phyloP scores from a whole-genome alignment of 2,329 filamentous ascomycete species.

The Fusarium sp. region DNA sequence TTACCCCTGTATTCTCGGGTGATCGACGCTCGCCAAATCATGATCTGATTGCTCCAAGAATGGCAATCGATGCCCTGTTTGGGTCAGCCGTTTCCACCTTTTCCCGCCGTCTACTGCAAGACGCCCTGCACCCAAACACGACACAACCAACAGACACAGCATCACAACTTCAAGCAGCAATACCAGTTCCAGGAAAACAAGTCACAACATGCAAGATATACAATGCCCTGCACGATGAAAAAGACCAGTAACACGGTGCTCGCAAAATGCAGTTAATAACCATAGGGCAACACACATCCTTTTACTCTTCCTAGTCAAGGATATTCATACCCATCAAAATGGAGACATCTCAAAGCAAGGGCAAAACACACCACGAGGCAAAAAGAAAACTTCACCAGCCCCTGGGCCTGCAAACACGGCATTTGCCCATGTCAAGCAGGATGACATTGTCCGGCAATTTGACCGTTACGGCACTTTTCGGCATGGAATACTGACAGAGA shows the following conservation, averaged over 20 bases:
- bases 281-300: neutral
- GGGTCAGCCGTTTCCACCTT: neutral
- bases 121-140: neutral
- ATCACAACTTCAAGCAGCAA: neutral
- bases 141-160: neutral
- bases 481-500: neutral
- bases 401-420: neutral
- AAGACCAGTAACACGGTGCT: neutral
- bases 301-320: neutral
- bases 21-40: slow-evolving; percentile 9
- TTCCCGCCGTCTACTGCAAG: neutral
- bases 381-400: neutral
- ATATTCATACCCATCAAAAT: neutral
- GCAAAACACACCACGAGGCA: neutral
- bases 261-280: neutral
- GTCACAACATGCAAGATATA: neutral
- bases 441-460: neutral
- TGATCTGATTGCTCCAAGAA: slow-evolving; percentile 3
- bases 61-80: neutral
- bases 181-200: neutral
- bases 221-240: neutral
- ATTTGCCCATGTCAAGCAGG: neutral
- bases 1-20: neutral
- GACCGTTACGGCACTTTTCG: slow-evolving; percentile 4
- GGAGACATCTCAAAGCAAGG: neutral